Evolutionary conservation across 2,329 filamentous ascomycete genomes (phyloP), one percentile per base, ranked within the genome.

Genomic region (Teratosphaeria zuluensis): DNA sequence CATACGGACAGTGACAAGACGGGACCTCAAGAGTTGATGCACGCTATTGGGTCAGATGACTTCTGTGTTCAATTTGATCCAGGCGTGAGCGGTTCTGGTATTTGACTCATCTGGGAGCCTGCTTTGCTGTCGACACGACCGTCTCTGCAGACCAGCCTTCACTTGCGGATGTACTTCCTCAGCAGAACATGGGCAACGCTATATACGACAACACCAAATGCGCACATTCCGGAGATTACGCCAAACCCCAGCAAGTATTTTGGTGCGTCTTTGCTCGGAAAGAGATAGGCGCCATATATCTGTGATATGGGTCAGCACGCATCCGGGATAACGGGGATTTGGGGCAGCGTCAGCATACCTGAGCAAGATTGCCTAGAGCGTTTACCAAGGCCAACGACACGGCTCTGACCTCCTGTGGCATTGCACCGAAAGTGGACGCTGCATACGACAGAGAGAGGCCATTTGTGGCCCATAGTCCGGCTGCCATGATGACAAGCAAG

Each of bases 241-340:
- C 56, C 56, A 65, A 75, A 80, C 55, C 70, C 78, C 68, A 73
- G 75, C 2, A 78, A 64, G 61, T 80, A 80, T 63, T 81, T 78
- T 0, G 80, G 80, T 21, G 70, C 69, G 57, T 82, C 79, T 0
- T 70, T 63, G 0, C 68, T 66, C 0, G 80, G 81, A 67, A 81
- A 83, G 2, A 83, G 64, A 61, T 81, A 66, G 0, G 78, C 75
- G 9, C 81, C 80, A 60, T 83, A 83, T 19, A 84, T 82, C 61
- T 81, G 19, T n/a, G 19, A 11, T 19, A 2, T 19, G 11, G 19
- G 32, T 53, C 19, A 53, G 52, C 24, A 53, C 28, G 31, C 9
- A 7, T 19, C 75, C 1, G 77, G 65, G 61, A 28, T 79, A 80
- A 63, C 80, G 78, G 0, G 78, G 0, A 80, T 80, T 24, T 70